Percentiles rank a stretch among this genome's conserved stretches.
Conservation (phyloP, 2,329 filamentous ascomycete genomes). For the Grosmannia clavigera region DNA sequence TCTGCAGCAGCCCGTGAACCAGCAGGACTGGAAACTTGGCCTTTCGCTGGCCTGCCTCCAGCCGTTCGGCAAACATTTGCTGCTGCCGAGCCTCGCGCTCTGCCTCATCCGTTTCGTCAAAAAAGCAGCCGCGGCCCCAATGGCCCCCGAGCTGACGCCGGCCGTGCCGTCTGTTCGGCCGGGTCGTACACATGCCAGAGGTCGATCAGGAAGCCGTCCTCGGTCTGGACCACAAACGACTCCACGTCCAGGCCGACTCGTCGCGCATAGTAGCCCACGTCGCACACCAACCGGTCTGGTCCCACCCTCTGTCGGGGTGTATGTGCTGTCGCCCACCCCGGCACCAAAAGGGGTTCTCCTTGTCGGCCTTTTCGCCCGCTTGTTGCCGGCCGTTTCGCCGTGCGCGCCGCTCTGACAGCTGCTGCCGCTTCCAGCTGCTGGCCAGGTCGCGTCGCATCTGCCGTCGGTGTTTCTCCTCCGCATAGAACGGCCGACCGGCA, state of each 20-base stretch:
- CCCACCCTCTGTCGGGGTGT: slow-evolving; percentile 69
- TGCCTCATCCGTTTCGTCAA: slow-evolving; percentile 28
- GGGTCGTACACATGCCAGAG: slow-evolving; percentile 88
- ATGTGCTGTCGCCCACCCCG: slow-evolving; percentile 29
- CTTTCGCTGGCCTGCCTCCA: slow-evolving; percentile 14
- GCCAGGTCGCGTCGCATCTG: slow-evolving; percentile 44
- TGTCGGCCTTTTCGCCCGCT: slow-evolving; percentile 8
- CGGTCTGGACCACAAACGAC: slow-evolving; percentile 72
- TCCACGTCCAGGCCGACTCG: slow-evolving; percentile 81
- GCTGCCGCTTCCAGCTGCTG: slow-evolving; percentile 43
- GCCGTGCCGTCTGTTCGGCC: slow-evolving; percentile 48
- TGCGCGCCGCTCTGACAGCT: neutral
- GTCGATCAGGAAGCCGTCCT: slow-evolving; percentile 84
- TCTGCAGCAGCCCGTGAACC: slow-evolving; percentile 81
- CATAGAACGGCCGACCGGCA: slow-evolving; percentile 51
- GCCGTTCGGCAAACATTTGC: slow-evolving; percentile 11
- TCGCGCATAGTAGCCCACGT: slow-evolving; percentile 76
- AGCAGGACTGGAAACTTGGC: slow-evolving; percentile 73
- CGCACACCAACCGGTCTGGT: slow-evolving; percentile 62
- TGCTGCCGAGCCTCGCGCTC: slow-evolving; percentile 3
- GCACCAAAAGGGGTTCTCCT: slow-evolving; percentile 22
- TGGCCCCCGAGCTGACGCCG: slow-evolving; percentile 34
- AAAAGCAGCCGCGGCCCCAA: slow-evolving; percentile 52
- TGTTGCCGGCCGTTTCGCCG: neutral
- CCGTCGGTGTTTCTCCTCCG: slow-evolving; percentile 55